A percentile compares a stretch with the other conserved stretches of the same genome.
Evolutionary conservation across 2,329 filamentous ascomycete genomes (phyloP).

Genomic region (Fusarium nisikadoi): DNA sequence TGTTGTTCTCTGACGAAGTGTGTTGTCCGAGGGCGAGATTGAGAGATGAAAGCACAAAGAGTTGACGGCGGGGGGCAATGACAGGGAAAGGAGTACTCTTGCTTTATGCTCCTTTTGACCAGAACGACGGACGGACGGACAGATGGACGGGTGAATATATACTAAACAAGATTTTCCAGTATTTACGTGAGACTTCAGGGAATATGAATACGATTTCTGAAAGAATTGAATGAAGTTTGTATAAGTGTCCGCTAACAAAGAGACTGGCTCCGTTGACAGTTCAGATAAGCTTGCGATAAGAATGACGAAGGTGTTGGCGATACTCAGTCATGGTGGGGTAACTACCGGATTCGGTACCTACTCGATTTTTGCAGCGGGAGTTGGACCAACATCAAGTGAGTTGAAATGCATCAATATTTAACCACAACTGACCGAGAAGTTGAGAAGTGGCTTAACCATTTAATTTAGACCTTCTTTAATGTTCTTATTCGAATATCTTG

Average conservation of each 20-base stretch:
- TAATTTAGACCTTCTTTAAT: not conserved
- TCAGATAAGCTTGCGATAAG: slow-evolving; percentile 7
- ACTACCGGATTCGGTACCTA: not conserved
- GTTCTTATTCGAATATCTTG: not conserved
- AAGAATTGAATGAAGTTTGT: not conserved
- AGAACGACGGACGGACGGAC: not conserved
- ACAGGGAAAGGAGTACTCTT: too few species aligned
- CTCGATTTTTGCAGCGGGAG: not conserved
- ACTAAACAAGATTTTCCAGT: rapidly evolving
- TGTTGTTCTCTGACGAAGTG: too few species aligned
- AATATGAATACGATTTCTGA: not conserved
- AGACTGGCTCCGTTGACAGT: not conserved
- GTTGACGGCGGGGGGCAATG: not conserved
- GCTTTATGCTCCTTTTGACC: not conserved
- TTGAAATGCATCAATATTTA: too few species aligned
- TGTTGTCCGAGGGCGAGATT: not conserved
- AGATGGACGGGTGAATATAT: not conserved
- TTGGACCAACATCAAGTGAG: not conserved
- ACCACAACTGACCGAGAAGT: too few species aligned
- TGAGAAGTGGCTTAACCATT: too few species aligned
- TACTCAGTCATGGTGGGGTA: slow-evolving; percentile 36
- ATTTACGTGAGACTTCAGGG: not conserved
- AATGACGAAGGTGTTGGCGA: slow-evolving; percentile 24
- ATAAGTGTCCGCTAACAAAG: not conserved
- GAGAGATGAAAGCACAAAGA: not conserved